phyloP scores from a whole-genome alignment of 2,329 filamentous ascomycete genomes.

The Diaporthe eres region DNA sequence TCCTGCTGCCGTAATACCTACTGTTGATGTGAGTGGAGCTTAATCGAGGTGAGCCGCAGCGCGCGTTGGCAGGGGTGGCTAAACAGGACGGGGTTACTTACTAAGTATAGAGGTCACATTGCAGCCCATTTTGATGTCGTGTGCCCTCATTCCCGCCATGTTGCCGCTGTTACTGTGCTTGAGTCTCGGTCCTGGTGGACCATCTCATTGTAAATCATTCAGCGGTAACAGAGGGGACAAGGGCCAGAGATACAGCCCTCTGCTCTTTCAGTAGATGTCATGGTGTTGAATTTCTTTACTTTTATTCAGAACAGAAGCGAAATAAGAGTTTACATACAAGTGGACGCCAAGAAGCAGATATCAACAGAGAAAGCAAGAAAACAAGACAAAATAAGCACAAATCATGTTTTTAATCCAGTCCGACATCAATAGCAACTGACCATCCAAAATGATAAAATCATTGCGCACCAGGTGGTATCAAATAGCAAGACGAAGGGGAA shows the following conservation, averaged over 20 bases:
- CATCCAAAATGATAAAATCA: slow-evolving; percentile 8
- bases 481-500: slow-evolving; percentile 32
- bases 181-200: not conserved
- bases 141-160: not conserved
- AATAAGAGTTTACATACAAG: not conserved
- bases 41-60: no score
- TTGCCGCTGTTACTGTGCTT: not conserved
- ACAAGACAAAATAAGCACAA: not conserved
- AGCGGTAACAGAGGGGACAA: not conserved
- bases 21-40: not conserved
- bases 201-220: not conserved
- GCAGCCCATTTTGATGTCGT: not conserved
- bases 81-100: no score
- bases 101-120: not conserved
- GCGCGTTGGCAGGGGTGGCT: no score
- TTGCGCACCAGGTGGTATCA: slow-evolving; percentile 35
- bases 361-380: not conserved
- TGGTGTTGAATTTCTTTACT: not conserved
- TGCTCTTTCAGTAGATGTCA: not conserved
- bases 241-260: not conserved
- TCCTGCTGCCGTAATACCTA: no score
- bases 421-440: slow-evolving; percentile 1
- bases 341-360: not conserved
- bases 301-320: not conserved
- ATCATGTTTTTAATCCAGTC: not conserved